Conservation (phyloP, 805 yeast species). For the Pichia cephalocereana region DNA sequence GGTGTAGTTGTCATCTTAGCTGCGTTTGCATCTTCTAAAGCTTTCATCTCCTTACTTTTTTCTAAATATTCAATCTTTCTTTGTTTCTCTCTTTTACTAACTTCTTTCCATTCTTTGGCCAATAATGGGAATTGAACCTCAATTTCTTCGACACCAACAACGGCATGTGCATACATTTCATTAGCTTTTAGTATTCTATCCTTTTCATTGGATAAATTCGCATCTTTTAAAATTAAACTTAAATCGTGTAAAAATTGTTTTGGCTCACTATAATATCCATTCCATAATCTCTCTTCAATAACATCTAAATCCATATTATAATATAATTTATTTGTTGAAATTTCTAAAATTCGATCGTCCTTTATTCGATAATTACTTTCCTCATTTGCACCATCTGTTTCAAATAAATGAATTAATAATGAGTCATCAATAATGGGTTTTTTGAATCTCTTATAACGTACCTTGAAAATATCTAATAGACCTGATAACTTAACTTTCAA, state of each 20-base stretch:
- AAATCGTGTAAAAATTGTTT: conserved; percentile 80
- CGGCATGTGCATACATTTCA: conserved; percentile 95
- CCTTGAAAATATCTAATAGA: conserved; percentile 82
- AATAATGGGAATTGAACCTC: conserved; percentile 55
- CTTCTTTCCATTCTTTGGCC: conserved; percentile 63
- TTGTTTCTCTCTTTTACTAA: conserved; percentile 55
- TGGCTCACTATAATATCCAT: conserved; percentile 90
- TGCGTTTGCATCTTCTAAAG: background rate
- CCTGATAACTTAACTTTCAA: conserved; percentile 80
- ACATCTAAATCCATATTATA: conserved; percentile 90
- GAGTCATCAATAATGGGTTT: conserved; percentile 85
- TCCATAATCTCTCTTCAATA: conserved; percentile 93
- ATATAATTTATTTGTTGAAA: conserved; percentile 60
- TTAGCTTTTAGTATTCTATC: conserved; percentile 76
- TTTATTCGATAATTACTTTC: conserved; percentile 36
- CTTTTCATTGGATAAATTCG: conserved; percentile 66
- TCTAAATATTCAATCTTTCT: conserved; percentile 36
- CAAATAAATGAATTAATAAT: conserved; percentile 67
- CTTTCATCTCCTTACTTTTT: conserved; percentile 6
- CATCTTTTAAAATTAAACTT: conserved; percentile 73
- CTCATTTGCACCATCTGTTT: conserved; percentile 35
- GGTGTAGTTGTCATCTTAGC: background rate
- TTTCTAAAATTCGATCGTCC: conserved; percentile 74
- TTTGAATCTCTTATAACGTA: conserved; percentile 78
- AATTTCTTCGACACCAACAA: conserved; percentile 89